Percentiles rank a stretch among this genome's conserved stretches.
Conservation (phyloP, 2,329 filamentous ascomycete genomes). For the Pestalotiopsis sp. region DNA sequence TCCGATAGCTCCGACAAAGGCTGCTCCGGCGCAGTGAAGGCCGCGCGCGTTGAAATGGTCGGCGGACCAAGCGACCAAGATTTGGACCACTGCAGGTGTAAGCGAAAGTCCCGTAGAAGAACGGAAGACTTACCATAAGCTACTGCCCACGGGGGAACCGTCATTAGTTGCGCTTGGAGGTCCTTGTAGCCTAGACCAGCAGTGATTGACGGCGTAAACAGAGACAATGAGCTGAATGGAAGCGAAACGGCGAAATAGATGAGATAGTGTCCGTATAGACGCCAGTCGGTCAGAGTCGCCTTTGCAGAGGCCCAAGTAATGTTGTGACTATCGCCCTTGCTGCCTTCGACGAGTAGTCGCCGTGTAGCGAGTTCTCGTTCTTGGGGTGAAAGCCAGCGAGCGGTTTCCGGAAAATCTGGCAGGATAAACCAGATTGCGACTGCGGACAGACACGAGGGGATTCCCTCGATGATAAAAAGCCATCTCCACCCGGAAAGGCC, state of each 20-base stretch:
- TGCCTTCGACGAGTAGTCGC: conserved; percentile 48
- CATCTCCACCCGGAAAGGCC: conserved; percentile 73
- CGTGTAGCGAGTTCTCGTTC: conserved; percentile 59
- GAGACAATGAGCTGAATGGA: conserved; percentile 36
- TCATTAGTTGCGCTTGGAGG: conserved; percentile 62
- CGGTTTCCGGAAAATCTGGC: conserved; percentile 68
- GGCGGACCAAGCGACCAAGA: conserved; percentile 59
- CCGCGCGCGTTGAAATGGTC: conserved; percentile 62
- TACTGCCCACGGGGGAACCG: conserved; percentile 68
- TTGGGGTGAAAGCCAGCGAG: conserved; percentile 60
- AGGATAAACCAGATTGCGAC: conserved; percentile 61
- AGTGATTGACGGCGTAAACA: conserved; percentile 63
- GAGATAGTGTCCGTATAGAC: conserved; percentile 68
- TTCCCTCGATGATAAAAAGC: conserved; percentile 55
- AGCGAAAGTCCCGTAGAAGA: background rate
- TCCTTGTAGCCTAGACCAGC: conserved; percentile 35
- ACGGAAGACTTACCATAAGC: conserved; percentile 36
- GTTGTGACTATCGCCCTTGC: conserved; percentile 60
- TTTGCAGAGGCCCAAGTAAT: conserved; percentile 71
- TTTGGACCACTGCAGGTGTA: conserved; percentile 27
- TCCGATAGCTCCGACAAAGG: conserved; percentile 46
- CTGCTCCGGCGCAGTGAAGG: conserved; percentile 43
- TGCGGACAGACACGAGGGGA: conserved; percentile 54
- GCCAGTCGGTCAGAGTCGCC: conserved; percentile 66
- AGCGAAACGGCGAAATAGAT: conserved; percentile 44